These are phyloP conservation scores for Euphorbia celastroides DNA, from an alignment of 441 rosid genomes.

Conservation along the genomic window DNA sequence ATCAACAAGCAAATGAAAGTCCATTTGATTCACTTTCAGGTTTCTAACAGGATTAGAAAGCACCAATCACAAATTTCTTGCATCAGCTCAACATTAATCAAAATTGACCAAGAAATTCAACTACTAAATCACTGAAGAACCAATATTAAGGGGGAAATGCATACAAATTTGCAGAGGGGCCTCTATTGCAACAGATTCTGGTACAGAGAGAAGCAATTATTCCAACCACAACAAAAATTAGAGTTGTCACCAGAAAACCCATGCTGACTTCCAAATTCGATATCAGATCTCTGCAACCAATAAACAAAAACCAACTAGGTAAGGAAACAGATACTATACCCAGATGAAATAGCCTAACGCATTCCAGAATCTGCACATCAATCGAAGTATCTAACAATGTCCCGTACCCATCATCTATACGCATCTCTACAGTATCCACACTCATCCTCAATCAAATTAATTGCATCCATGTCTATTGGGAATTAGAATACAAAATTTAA, in stretches of 20 bases:
- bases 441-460: background rate
- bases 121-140: background rate
- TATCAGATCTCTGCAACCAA: constrained; percentile 15
- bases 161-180: constrained; percentile 87
- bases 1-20: background rate
- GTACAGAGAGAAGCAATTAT: constrained; percentile 68
- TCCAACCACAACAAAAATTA: constrained; percentile 74
- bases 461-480: background rate
- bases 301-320: background rate
- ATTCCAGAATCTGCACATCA: too few relatives aligned
- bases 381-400: too few relatives aligned
- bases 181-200: constrained; percentile 85
- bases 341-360: background rate
- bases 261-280: constrained; percentile 30
- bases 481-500: too few relatives aligned
- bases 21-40: background rate
- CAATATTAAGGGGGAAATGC: constrained; percentile 15
- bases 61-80: background rate
- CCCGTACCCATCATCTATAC: background rate
- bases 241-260: constrained; percentile 85
- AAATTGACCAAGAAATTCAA: background rate
- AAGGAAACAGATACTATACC: background rate
- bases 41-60: background rate
- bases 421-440: background rate
- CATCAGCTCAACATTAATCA: background rate